Conservation (phyloP, 1,284 basidiomycete genomes). For the Phlebopus sp. region DNA sequence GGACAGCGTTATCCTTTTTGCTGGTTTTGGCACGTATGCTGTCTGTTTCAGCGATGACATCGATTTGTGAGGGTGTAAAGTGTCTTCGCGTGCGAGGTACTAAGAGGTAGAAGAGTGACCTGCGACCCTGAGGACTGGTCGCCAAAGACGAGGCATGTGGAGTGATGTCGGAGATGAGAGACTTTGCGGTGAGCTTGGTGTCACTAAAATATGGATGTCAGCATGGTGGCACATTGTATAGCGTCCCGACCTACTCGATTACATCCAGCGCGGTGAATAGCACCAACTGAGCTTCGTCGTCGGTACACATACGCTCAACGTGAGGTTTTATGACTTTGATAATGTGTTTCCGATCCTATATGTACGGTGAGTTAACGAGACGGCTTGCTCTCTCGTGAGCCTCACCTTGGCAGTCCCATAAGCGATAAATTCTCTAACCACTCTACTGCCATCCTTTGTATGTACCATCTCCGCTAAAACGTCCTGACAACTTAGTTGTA, state of each 20-base stretch:
- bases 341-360: conserved; percentile 80
- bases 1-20: conserved; percentile 67
- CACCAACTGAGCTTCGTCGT: conserved; percentile 85
- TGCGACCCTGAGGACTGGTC: conserved; percentile 62
- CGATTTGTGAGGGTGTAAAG: conserved; percentile 78
- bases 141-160: conserved; percentile 54
- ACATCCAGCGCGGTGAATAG: conserved; percentile 85
- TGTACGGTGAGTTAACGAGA: not conserved
- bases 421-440: conserved; percentile 79
- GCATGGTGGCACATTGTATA: not conserved
- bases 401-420: conserved; percentile 75
- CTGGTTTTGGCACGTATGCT: conserved; percentile 52
- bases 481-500: conserved; percentile 65
- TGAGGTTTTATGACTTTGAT: conserved; percentile 85
- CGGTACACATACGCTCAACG: conserved; percentile 78
- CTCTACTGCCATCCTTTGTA: conserved; percentile 86
- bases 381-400: not conserved
- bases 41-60: conserved; percentile 69
- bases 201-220: conserved; percentile 49
- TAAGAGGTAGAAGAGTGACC: conserved; percentile 78
- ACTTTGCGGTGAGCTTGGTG: conserved; percentile 82
- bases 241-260: conserved; percentile 61
- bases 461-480: conserved; percentile 87
- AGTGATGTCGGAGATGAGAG: conserved; percentile 65
- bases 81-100: conserved; percentile 75